Conservation (phyloP, 2,329 filamentous ascomycete species). For the Sporothrix mexicana region DNA sequence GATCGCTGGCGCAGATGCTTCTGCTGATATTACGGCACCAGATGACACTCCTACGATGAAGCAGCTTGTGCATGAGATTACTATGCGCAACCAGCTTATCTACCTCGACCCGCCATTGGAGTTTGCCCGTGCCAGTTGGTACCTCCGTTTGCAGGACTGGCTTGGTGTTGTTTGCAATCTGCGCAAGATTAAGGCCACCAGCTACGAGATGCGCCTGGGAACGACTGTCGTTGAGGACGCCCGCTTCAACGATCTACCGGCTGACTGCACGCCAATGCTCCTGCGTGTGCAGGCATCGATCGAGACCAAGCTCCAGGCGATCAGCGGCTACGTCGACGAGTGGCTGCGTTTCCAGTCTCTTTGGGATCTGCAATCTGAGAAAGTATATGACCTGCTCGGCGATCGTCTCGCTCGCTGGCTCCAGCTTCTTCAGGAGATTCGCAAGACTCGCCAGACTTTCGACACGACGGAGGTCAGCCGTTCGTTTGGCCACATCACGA, state of each 20-base stretch:
- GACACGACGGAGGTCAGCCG: conserved; percentile 94
- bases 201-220: conserved; percentile 88
- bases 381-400: conserved; percentile 89
- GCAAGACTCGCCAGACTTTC: conserved; percentile 93
- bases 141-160: conserved; percentile 90
- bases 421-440: conserved; percentile 93
- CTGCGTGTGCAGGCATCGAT: conserved; percentile 81
- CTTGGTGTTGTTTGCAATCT: conserved; percentile 90
- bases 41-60: conserved; percentile 69
- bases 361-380: conserved; percentile 95
- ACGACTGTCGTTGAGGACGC: conserved; percentile 67
- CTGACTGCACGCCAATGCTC: conserved; percentile 79
- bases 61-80: conserved; percentile 84
- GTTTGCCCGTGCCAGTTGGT: conserved; percentile 91
- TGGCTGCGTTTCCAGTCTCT: conserved; percentile 99
- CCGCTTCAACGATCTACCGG: conserved; percentile 83
- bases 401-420: conserved; percentile 93
- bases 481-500: conserved; percentile 89
- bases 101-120: conserved; percentile 94
- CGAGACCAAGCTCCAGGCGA: conserved; percentile 79
- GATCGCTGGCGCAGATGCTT: conserved; percentile 44
- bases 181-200: conserved; percentile 90
- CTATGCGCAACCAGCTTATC: conserved; percentile 97
- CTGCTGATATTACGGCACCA: conserved; percentile 44
- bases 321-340: conserved; percentile 89